Evolutionary conservation across 208 protist species (phyloP), one percentile per base, ranked within the genome.

Genomic region (Tetramitus jugosus): DNA sequence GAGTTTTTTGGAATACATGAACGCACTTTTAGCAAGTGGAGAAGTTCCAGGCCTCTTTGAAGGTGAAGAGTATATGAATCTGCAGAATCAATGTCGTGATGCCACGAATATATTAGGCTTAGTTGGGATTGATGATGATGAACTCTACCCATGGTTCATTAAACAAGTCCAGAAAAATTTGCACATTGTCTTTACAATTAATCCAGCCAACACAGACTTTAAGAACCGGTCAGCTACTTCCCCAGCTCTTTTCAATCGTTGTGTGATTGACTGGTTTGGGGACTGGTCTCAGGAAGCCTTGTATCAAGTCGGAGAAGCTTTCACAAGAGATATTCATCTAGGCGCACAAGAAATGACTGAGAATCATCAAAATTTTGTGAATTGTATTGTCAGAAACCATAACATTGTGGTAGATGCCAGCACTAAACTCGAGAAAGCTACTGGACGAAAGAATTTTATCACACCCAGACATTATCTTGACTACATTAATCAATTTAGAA

Each of bases 131-230:
- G 89, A 84, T 39, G 90, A 98, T 42, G 89, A 97, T 17, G 92
- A 97, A 65, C 79, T 98, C 2, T 99, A 98, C 79, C 85, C 90
- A 43, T 98, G 95, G 92, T 99, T 98, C 85, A 85, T 96, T 43
- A 76, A 71, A 14, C 94, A 96, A 81, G 95, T 99, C n/a, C 87
- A 92, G 80, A 82, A 88, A 77, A 98, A 99, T 80, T 87, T 99
- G 37, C 98, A 99, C 83, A 93, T 99, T 17, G 93, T 99, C 29
- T 98, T 99, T 82, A 99, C 97, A 35, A 98, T 99, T 87, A 99
- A 99, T 85, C 98, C 98, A n/a, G 88, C 94, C 42, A 92, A 86
- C 6, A 86, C 90, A 56, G 96, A 98, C 76, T 97, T 99, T 79
- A 86, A 93, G 20, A 92, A 91, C 46, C 90, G 96, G 76, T 87